These are phyloP conservation scores for Emmonsiellopsis sp. DNA, from an alignment of 2,329 filamentous ascomycete genomes.

Conservation along the genomic window DNA sequence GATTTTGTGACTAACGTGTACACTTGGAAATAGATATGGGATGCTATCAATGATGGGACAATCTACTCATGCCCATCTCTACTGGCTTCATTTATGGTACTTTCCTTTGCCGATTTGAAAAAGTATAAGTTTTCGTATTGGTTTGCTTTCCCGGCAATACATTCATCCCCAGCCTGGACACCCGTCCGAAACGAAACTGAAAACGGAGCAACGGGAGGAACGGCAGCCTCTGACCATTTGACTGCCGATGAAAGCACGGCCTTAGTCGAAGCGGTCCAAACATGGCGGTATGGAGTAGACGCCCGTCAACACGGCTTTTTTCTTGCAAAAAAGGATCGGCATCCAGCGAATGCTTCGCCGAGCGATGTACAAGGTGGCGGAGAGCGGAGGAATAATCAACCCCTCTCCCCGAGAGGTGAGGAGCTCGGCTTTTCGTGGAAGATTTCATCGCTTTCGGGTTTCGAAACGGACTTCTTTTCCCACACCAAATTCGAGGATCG, in stretches of 20 bases:
- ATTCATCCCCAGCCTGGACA: slow-evolving; percentile 79
- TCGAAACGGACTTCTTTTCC: slow-evolving; percentile 82
- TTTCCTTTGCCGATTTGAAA: slow-evolving; percentile 93
- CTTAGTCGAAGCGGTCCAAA: slow-evolving; percentile 74
- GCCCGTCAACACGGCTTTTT: slow-evolving; percentile 88
- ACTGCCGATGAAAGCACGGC: slow-evolving; percentile 62
- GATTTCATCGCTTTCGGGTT: slow-evolving; percentile 65
- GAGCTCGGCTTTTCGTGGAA: slow-evolving; percentile 66
- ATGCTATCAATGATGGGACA: slow-evolving; percentile 90
- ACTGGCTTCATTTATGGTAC: slow-evolving; percentile 75
- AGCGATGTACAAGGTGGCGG: slow-evolving; percentile 19
- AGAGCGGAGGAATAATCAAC: slow-evolving; percentile 18
- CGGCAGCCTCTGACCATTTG: slow-evolving; percentile 33
- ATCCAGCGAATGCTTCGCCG: not conserved
- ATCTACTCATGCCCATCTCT: slow-evolving; percentile 93
- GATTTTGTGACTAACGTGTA: not conserved
- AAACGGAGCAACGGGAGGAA: slow-evolving; percentile 1
- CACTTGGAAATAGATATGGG: slow-evolving; percentile 69
- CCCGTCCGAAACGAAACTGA: slow-evolving; percentile 33
- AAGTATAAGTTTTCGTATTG: slow-evolving; percentile 98
- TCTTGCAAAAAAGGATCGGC: slow-evolving; percentile 66
- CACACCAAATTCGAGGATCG: slow-evolving; percentile 61
- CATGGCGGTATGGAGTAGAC: slow-evolving; percentile 78
- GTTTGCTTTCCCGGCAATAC: slow-evolving; percentile 90
- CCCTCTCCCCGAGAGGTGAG: slow-evolving; percentile 44